Evolutionary conservation across 352 stramenopile genomes (phyloP).

Genomic region (Globisporangium splendens): DNA sequence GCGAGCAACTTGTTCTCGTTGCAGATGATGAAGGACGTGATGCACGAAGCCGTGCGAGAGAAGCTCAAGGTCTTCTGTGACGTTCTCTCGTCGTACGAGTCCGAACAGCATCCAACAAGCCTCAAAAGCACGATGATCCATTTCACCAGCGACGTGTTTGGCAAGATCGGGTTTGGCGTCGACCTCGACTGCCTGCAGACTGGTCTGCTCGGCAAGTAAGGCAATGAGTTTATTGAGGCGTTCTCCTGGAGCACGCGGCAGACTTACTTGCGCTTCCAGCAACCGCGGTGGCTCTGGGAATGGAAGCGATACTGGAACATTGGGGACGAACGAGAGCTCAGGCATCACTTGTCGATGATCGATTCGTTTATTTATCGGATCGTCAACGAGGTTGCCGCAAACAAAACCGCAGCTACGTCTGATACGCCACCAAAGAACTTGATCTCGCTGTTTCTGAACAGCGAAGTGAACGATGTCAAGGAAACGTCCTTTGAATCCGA

Average conservation of each 20-base stretch:
- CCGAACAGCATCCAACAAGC: constrained; percentile 22
- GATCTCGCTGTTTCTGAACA: constrained; percentile 47
- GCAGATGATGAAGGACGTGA: constrained; percentile 45
- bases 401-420: neutral
- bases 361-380: constrained; percentile 20
- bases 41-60: constrained; percentile 50
- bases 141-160: constrained; percentile 62
- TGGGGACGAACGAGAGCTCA: constrained; percentile 26
- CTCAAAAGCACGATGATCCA: constrained; percentile 51
- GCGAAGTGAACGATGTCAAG: constrained; percentile 22
- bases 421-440: constrained; percentile 21
- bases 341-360: constrained; percentile 35
- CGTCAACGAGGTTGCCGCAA: constrained; percentile 4
- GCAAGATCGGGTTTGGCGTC: constrained; percentile 49
- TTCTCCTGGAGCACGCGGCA: constrained; percentile 15
- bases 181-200: constrained; percentile 29
- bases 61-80: constrained; percentile 30
- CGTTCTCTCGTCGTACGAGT: constrained; percentile 19
- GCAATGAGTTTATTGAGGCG: constrained; percentile 22
- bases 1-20: constrained; percentile 88
- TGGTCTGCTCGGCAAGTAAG: constrained; percentile 12
- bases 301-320: constrained; percentile 38
- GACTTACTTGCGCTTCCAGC: constrained; percentile 33
- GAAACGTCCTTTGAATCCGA: neutral
- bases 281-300: constrained; percentile 45